Percentiles rank a stretch among this genome's conserved stretches.
These are phyloP conservation scores for Crithidia sp. DNA, from an alignment of 208 protist species.

Conservation along the genomic window DNA sequence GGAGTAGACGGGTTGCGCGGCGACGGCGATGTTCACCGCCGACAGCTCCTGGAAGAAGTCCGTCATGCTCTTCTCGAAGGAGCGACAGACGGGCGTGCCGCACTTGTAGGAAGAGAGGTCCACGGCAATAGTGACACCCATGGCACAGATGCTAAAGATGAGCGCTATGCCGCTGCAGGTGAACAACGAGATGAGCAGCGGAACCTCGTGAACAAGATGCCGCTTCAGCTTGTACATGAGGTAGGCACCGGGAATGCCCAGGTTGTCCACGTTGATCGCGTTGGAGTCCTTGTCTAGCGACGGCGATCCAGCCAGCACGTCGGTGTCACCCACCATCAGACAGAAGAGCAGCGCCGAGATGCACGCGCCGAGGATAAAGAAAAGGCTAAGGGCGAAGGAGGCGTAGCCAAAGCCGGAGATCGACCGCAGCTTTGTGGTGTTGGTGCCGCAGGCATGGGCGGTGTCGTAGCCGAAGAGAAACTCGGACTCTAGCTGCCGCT, in stretches of 20 bases:
- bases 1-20: conserved; percentile 6
- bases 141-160: conserved; percentile 37
- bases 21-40: background rate
- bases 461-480: conserved; percentile 62
- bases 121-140: conserved; percentile 35
- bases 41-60: conserved; percentile 31
- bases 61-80: conserved; percentile 40
- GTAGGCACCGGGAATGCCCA: conserved; percentile 21
- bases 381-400: conserved; percentile 24
- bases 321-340: conserved; percentile 20
- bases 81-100: conserved; percentile 37
- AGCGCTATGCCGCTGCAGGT: conserved; percentile 22
- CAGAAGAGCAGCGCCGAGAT: conserved; percentile 33
- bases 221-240: conserved; percentile 23
- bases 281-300: conserved; percentile 22
- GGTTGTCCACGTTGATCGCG: conserved; percentile 15
- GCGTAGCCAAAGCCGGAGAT: conserved; percentile 30
- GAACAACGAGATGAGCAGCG: conserved; percentile 24
- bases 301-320: conserved; percentile 27
- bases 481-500: conserved; percentile 29
- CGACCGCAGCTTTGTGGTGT: background rate
- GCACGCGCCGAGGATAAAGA: conserved; percentile 28
- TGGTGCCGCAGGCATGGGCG: conserved; percentile 35
- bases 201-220: conserved; percentile 29
- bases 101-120: conserved; percentile 41